Base-by-base conservation (phyloP, 164 flowering plant genomes). In the Magnolia kwangsiensis region DNA sequence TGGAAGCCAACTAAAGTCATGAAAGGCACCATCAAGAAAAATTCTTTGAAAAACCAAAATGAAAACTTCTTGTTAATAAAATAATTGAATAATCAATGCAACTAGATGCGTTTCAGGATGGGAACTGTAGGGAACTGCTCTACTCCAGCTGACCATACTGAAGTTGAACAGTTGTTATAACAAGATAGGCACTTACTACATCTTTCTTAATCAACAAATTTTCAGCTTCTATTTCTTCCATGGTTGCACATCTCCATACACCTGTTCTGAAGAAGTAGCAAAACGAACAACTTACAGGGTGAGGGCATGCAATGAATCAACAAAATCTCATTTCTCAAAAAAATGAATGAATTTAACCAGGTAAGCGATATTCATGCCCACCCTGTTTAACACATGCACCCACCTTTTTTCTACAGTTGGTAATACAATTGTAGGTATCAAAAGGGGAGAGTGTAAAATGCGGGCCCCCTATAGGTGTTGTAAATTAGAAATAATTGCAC, bases 141-240 rank as follows among this genome's bases (percentile, higher is more conserved):
- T n/a, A n/a, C 24, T 63, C 51, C 67, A 73, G 45, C 64, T 21
- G 27, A 29, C 71, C 71, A 67, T 67, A 67, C n/a, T 67, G 7
- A 5, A 37, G 71, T 29, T 45, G 20, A 50, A 70, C 20, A 2
- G 16, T n/a, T 68, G 6, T 16, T 23, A 65, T 23, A 23, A 65
- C 23, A 5, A 67, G 27, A 8, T 10, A 45, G 16, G 8, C 51
- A 90, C 95, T 86, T 83, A 96, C 99, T 81, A 79, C 94, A 85
- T 92, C 91, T 67, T 86, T 84, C 85, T 90, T 94, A 63, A 96
- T 89, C 75, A 79, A 50, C 58, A 95, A 81, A 78, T 93, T 96
- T 81, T 92, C 94, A 69, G 91, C 95, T 81, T 89, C 94, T 45
- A 96, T 92, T 87, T 93, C 97, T 74, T 92, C 99, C 23, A 87